Conservation (phyloP, 2,329 filamentous ascomycete genomes). For the Fonsecaea pugnacius region DNA sequence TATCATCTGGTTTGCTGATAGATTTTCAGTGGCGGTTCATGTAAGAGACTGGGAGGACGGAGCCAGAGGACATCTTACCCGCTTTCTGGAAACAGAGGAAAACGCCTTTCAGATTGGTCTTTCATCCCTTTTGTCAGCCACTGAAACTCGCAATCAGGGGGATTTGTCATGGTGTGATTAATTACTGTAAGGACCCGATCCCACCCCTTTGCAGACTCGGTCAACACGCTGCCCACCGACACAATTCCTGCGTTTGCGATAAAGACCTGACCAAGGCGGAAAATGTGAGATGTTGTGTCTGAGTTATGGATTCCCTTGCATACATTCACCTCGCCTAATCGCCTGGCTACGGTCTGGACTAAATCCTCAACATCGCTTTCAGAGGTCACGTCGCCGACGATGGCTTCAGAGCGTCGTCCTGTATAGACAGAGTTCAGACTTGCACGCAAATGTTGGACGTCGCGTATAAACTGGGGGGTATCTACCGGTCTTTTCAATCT, state of each 20-base stretch:
- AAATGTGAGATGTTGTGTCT: too few relatives aligned
- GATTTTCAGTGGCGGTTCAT: too few relatives aligned
- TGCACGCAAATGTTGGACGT: neutral
- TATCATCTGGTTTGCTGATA: neutral
- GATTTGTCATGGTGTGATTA: too few relatives aligned
- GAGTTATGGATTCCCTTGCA: too few relatives aligned
- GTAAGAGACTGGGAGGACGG: too few relatives aligned
- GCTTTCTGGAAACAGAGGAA: constrained; percentile 1
- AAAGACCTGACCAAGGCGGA: neutral
- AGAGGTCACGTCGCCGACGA: neutral
- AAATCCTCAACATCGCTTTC: neutral
- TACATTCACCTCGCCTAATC: neutral
- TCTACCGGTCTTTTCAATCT: neutral
- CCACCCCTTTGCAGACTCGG: neutral
- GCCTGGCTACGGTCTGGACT: neutral
- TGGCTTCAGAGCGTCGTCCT: neutral
- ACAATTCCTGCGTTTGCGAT: neutral
- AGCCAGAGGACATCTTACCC: too few relatives aligned
- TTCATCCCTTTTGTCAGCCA: too few relatives aligned
- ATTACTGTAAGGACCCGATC: neutral
- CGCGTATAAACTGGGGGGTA: too few relatives aligned
- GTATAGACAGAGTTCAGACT: neutral
- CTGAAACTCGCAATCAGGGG: too few relatives aligned
- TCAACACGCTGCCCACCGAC: neutral
- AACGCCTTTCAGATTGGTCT: neutral